A percentile compares a stretch with the other conserved stretches of the same genome.
These are phyloP conservation scores for Russula abietina DNA, from an alignment of 768 basidiomycete genomes.

Conservation along the genomic window DNA sequence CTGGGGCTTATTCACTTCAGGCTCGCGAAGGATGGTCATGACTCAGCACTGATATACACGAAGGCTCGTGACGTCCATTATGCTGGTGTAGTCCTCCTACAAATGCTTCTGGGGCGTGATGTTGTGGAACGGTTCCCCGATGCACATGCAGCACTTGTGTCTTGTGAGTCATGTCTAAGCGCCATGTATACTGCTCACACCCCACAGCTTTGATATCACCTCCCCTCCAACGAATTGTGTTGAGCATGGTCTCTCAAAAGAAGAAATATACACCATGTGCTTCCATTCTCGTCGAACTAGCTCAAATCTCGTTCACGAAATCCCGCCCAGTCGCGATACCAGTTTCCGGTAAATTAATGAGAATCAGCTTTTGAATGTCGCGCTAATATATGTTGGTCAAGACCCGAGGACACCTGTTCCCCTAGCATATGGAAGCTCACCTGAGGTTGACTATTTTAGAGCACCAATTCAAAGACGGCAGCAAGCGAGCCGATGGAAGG, in stretches of 20 bases:
- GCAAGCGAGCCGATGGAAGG: conserved; percentile 76
- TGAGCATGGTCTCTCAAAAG: conserved; percentile 55
- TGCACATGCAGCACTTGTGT: conserved; percentile 51
- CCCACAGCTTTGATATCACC: conserved; percentile 48
- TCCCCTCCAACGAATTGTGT: conserved; percentile 44
- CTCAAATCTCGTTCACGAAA: conserved; percentile 17
- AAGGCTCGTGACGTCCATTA: conserved; percentile 77
- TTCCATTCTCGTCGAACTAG: conserved; percentile 50
- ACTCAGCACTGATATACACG: conserved; percentile 74
- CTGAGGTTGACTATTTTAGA: conserved; percentile 61
- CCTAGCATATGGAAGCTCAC: conserved; percentile 43
- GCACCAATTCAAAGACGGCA: conserved; percentile 37
- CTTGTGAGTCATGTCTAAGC: conserved; percentile 39
- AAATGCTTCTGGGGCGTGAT: conserved; percentile 80
- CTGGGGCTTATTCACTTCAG: conserved; percentile 33
- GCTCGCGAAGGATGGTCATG: conserved; percentile 72
- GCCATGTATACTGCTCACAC: not conserved
- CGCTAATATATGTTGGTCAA: conserved; percentile 17
- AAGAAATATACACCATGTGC: conserved; percentile 53
- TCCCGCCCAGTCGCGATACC: conserved; percentile 26
- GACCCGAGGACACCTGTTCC: conserved; percentile 50
- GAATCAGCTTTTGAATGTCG: not conserved
- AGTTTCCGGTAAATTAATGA: conserved; percentile 26
- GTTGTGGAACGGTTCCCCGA: conserved; percentile 49
- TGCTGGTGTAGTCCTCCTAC: conserved; percentile 70